These are phyloP conservation scores for Papiliotrema nemorosa DNA, from an alignment of 1,284 basidiomycete genomes.

Conservation along the genomic window DNA sequence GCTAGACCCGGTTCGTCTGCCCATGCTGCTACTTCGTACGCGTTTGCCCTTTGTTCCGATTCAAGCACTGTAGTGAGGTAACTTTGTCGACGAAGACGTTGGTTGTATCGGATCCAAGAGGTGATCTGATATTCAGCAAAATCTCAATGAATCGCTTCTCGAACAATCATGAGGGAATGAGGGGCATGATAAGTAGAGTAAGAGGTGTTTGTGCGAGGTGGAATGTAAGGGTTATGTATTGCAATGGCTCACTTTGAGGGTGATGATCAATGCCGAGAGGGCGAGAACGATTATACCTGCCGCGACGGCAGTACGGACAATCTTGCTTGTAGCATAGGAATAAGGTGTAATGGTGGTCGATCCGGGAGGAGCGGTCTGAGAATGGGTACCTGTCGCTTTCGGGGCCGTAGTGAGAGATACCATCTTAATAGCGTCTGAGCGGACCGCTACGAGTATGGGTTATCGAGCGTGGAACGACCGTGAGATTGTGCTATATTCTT, in stretches of 20 bases:
- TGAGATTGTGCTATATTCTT: too few relatives aligned
- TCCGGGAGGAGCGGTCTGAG: neutral
- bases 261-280: conserved; percentile 31
- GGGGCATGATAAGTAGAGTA: neutral
- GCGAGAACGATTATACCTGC: conserved; percentile 42
- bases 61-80: conserved; percentile 21
- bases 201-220: neutral
- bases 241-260: conserved; percentile 37
- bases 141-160: neutral
- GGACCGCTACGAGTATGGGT: too few relatives aligned
- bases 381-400: neutral
- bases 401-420: conserved; percentile 1
- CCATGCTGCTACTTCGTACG: conserved; percentile 46
- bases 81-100: conserved; percentile 31
- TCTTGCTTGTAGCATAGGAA: conserved; percentile 34
- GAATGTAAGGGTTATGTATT: neutral
- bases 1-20: conserved; percentile 35
- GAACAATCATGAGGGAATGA: neutral
- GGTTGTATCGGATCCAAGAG: conserved; percentile 34
- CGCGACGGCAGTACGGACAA: conserved; percentile 40
- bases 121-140: conserved; percentile 27
- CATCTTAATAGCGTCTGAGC: too few relatives aligned
- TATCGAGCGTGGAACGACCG: too few relatives aligned
- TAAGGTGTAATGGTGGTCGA: conserved; percentile 9
- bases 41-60: conserved; percentile 36